phyloP scores from a whole-genome alignment of 2,329 filamentous ascomycete species.

The Setomelanomma holmii region DNA sequence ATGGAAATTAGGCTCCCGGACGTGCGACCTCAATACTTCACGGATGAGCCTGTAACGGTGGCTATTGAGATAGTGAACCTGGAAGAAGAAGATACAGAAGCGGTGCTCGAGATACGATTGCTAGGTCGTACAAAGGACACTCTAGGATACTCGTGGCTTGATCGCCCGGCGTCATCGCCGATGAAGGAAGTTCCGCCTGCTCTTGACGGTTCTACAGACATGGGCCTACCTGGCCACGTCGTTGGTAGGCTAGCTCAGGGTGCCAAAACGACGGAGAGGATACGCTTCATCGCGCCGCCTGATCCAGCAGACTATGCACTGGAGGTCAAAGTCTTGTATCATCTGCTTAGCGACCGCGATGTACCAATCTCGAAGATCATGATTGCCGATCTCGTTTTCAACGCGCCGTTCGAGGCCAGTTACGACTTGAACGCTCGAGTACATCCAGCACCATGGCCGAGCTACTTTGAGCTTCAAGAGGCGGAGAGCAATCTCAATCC shows the following conservation, averaged over 20 bases:
- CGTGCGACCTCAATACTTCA: conserved; percentile 77
- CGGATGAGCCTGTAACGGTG: conserved; percentile 76
- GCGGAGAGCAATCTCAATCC: conserved; percentile 39
- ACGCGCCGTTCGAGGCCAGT: conserved; percentile 87
- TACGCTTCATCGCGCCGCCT: conserved; percentile 50
- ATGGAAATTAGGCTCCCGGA: conserved; percentile 75
- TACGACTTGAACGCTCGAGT: conserved; percentile 85
- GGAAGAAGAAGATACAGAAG: conserved; percentile 79
- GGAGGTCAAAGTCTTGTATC: conserved; percentile 77
- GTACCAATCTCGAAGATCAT: conserved; percentile 81
- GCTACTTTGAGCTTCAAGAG: conserved; percentile 74
- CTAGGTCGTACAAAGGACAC: conserved; percentile 63
- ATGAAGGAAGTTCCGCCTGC: conserved; percentile 39
- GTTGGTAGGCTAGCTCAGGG: conserved; percentile 46
- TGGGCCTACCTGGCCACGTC: conserved; percentile 46
- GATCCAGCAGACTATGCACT: conserved; percentile 69
- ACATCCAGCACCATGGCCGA: conserved; percentile 82
- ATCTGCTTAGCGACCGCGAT: conserved; percentile 77
- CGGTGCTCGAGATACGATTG: conserved; percentile 73
- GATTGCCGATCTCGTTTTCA: conserved; percentile 72
- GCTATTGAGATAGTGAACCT: conserved; percentile 77
- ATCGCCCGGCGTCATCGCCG: conserved; percentile 42
- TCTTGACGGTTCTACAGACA: conserved; percentile 28
- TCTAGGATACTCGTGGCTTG: conserved; percentile 57
- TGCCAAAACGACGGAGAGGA: conserved; percentile 40